These are phyloP conservation scores for Scalesia atractyloides DNA, from an alignment of 129 eudicot species.

Conservation along the genomic window DNA sequence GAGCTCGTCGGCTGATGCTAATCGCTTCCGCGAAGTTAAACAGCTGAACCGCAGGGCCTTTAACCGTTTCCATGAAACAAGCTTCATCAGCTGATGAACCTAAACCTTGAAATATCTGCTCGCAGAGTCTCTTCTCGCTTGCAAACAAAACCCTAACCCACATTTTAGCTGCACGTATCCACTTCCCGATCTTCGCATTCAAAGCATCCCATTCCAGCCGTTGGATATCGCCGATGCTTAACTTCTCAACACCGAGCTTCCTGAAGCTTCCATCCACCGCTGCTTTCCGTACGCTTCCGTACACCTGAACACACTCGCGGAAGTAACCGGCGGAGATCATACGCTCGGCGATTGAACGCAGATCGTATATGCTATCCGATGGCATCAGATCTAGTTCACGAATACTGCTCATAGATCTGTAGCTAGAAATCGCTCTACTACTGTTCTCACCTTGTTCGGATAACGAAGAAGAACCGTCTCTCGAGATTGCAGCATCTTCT, in stretches of 20 bases:
- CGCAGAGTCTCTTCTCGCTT: slow-evolving; percentile 51
- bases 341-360: slow-evolving; percentile 56
- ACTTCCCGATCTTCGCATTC: slow-evolving; percentile 54
- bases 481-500: slow-evolving; percentile 15
- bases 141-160: slow-evolving; percentile 53
- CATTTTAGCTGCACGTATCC: slow-evolving; percentile 57
- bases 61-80: slow-evolving; percentile 60
- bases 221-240: slow-evolving; percentile 56
- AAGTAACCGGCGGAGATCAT: slow-evolving; percentile 55
- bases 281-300: slow-evolving; percentile 50
- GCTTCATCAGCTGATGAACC: slow-evolving; percentile 41
- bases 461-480: slow-evolving; percentile 23
- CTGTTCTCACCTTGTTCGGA: slow-evolving; percentile 32
- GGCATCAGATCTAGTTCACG: slow-evolving; percentile 65
- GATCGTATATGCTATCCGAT: slow-evolving; percentile 41
- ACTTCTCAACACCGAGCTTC: slow-evolving; percentile 49
- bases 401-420: slow-evolving; percentile 58
- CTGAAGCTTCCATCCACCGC: slow-evolving; percentile 41
- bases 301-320: slow-evolving; percentile 61
- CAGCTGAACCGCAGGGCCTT: slow-evolving; percentile 57
- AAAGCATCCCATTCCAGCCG: slow-evolving; percentile 54
- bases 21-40: slow-evolving; percentile 72
- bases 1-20: slow-evolving; percentile 60
- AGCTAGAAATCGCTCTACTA: slow-evolving; percentile 24
- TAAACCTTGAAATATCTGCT: slow-evolving; percentile 51